phyloP scores from a whole-genome alignment of 2,329 filamentous ascomycete genomes.

The Aspergillus pseudoterreus region DNA sequence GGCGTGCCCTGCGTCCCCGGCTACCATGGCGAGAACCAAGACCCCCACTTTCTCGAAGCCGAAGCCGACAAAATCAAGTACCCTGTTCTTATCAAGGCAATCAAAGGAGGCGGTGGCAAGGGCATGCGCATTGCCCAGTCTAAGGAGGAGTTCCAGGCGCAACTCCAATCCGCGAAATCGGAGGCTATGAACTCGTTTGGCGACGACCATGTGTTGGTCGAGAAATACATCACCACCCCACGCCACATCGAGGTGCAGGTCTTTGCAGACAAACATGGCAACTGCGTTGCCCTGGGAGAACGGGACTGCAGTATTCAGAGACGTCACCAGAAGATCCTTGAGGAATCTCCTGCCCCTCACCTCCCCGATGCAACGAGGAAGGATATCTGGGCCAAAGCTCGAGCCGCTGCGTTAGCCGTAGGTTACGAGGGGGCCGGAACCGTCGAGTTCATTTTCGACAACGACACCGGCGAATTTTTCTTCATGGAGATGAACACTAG shows the following conservation, averaged over 20 bases:
- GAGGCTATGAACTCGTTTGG: constrained; percentile 63
- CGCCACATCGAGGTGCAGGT: constrained; percentile 66
- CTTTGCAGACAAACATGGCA: constrained; percentile 63
- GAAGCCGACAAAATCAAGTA: constrained; percentile 71
- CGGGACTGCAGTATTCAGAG: constrained; percentile 64
- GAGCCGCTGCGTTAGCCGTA: constrained; percentile 60
- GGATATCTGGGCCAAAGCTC: constrained; percentile 63
- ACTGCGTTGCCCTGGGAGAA: constrained; percentile 62
- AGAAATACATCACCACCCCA: constrained; percentile 65
- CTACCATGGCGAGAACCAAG: constrained; percentile 86
- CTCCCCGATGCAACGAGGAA: constrained; percentile 57
- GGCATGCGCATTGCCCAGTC: constrained; percentile 63
- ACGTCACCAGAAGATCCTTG: constrained; percentile 63
- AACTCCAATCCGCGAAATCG: constrained; percentile 61
- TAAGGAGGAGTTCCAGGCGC: constrained; percentile 57
- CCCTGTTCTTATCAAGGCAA: constrained; percentile 62
- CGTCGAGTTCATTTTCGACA: constrained; percentile 68
- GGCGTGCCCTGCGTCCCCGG: constrained; percentile 94
- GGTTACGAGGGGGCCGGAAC: constrained; percentile 64
- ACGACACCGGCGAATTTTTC: constrained; percentile 62
- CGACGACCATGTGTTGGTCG: constrained; percentile 63
- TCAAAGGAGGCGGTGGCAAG: constrained; percentile 65
- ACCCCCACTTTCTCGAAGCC: constrained; percentile 56
- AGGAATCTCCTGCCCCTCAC: constrained; percentile 63
- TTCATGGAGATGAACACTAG: constrained; percentile 76